Evolutionary conservation across 192 early-diverging fungal genomes (phyloP).

Genomic region (Globomyces pollinis-pini): DNA sequence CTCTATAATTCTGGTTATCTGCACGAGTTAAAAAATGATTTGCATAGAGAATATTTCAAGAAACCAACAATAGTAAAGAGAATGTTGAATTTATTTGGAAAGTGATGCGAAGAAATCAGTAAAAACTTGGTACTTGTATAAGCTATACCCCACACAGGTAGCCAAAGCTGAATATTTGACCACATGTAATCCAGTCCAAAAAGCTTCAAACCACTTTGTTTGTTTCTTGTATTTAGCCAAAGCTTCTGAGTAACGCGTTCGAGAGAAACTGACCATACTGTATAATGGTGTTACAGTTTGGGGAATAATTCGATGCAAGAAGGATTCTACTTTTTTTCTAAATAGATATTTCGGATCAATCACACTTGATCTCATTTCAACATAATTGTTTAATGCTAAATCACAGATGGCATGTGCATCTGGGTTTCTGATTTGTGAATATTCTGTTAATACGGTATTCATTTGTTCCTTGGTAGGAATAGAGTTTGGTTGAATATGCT

Average conservation of each 20-base stretch:
- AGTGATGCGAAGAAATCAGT: too few relatives aligned
- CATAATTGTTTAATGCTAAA: slow-evolving; percentile 87
- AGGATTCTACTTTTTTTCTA: slow-evolving; percentile 72
- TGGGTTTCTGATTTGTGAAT: slow-evolving; percentile 55
- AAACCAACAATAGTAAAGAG: too few relatives aligned
- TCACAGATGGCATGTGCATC: slow-evolving; percentile 88
- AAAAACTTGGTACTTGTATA: too few relatives aligned
- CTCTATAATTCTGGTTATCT: too few relatives aligned
- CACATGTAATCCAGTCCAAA: not conserved
- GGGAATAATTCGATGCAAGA: slow-evolving; percentile 68
- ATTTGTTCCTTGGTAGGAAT: slow-evolving; percentile 32
- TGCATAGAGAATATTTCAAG: too few relatives aligned
- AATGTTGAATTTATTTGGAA: too few relatives aligned
- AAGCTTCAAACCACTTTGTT: slow-evolving; percentile 19
- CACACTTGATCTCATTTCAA: slow-evolving; percentile 87
- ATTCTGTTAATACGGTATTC: slow-evolving; percentile 61
- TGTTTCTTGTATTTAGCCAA: slow-evolving; percentile 23
- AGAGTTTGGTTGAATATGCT: slow-evolving; percentile 20
- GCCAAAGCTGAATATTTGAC: not conserved
- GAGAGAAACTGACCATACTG: slow-evolving; percentile 91
- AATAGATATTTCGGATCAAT: slow-evolving; percentile 62
- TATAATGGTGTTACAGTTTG: slow-evolving; percentile 75
- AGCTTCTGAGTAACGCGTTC: slow-evolving; percentile 72
- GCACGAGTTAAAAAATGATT: too few relatives aligned
- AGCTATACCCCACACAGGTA: not conserved